Evolutionary conservation across 352 stramenopile genomes (phyloP).

Genomic region (Phytophthora sp.): DNA sequence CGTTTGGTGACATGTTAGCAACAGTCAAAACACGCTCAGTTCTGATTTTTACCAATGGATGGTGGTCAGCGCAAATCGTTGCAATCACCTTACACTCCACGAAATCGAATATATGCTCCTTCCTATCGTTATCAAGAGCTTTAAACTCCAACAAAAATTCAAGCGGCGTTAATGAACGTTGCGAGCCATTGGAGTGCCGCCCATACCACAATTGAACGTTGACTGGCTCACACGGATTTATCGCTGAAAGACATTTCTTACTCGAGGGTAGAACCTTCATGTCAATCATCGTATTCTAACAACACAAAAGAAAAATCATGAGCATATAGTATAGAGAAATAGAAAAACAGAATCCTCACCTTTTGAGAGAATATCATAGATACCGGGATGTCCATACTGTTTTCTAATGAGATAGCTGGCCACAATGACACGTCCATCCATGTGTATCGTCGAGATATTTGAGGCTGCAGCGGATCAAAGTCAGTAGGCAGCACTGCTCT

Average conservation of each 20-base stretch:
- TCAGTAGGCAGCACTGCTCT: conserved; percentile 53
- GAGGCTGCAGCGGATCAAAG: conserved; percentile 46
- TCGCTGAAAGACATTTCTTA: conserved; percentile 32
- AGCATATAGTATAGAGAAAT: not conserved
- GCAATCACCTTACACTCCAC: conserved; percentile 36
- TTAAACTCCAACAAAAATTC: conserved; percentile 27
- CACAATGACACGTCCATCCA: conserved; percentile 62
- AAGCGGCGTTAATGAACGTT: not conserved
- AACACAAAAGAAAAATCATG: conserved; percentile 19
- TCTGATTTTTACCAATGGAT: conserved; percentile 41
- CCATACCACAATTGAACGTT: conserved; percentile 27
- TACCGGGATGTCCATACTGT: conserved; percentile 39
- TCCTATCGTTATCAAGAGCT: not conserved
- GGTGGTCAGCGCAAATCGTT: conserved; percentile 5
- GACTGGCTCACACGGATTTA: conserved; percentile 48
- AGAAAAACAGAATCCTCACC: conserved; percentile 19
- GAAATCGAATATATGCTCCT: conserved; percentile 46
- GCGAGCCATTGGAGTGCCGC: not conserved
- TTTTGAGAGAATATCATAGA: conserved; percentile 46
- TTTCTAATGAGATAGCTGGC: conserved; percentile 49
- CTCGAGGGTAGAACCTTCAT: conserved; percentile 26
- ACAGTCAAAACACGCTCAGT: conserved; percentile 41
- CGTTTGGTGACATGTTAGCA: conserved; percentile 34
- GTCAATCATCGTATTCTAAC: conserved; percentile 14
- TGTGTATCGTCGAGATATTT: conserved; percentile 47